phyloP scores from a whole-genome alignment of 495 filamentous ascomycete species.

The Pyrenula aspistea region DNA sequence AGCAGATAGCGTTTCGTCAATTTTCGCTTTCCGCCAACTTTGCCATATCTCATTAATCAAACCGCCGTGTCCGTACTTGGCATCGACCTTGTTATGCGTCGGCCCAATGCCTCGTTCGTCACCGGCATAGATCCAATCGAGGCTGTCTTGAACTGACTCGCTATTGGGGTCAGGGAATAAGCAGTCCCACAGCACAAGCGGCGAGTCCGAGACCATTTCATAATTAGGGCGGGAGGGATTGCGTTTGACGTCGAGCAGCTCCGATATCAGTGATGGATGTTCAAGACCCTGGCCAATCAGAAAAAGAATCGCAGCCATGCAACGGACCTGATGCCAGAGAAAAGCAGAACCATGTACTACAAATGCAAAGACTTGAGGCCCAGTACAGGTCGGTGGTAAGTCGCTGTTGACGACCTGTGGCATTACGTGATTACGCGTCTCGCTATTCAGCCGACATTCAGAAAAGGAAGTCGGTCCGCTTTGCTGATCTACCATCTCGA shows the following conservation, averaged over 20 bases:
- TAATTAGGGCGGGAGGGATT: conserved; percentile 69
- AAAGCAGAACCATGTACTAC: conserved; percentile 84
- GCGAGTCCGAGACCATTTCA: conserved; percentile 77
- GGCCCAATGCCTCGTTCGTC: conserved; percentile 29
- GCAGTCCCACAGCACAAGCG: conserved; percentile 92
- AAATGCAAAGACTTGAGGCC: conserved; percentile 71
- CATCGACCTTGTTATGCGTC: conserved; percentile 22
- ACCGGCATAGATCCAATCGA: conserved; percentile 71
- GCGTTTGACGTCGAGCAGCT: conserved; percentile 57
- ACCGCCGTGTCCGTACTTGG: conserved; percentile 51
- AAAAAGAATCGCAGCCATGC: conserved; percentile 82
- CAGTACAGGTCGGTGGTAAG: conserved; percentile 2
- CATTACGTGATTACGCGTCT: conserved; percentile 8
- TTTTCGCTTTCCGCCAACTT: conserved; percentile 70
- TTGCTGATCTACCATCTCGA: conserved; percentile 50
- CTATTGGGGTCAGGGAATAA: conserved; percentile 57
- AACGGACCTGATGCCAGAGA: conserved; percentile 94
- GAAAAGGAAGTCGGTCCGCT: conserved; percentile 28
- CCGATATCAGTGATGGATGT: conserved; percentile 51
- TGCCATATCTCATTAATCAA: conserved; percentile 67
- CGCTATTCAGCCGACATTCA: conserved; percentile 21
- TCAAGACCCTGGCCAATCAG: conserved; percentile 86
- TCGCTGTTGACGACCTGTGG: conserved; percentile 10
- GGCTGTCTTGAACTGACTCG: conserved; percentile 40
- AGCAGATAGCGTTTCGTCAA: conserved; percentile 72